Percentiles rank a stretch among this genome's conserved stretches.
Conservation (phyloP, 2,329 filamentous ascomycete species). For the Trichophyton benhamiae region DNA sequence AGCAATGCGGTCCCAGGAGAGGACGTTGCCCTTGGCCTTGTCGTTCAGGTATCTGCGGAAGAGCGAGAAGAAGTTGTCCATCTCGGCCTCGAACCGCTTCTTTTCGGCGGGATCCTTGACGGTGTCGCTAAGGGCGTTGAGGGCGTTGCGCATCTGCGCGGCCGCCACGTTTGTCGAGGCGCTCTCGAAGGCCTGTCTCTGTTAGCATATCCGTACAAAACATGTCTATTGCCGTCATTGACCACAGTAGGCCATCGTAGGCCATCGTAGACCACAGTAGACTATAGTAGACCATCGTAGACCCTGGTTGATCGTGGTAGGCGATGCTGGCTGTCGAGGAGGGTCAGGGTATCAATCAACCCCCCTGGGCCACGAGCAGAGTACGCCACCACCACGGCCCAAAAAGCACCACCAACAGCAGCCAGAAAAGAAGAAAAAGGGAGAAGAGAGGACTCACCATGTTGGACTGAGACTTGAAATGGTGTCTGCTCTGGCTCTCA, state of each 20-base stretch:
- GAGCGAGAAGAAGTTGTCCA: constrained; percentile 99
- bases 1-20: constrained; percentile 94
- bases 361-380: too few relatives aligned
- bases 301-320: too few relatives aligned
- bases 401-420: neutral
- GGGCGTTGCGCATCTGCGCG: constrained; percentile 95
- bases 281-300: too few relatives aligned
- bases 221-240: too few relatives aligned
- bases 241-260: too few relatives aligned
- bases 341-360: too few relatives aligned
- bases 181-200: constrained; percentile 83
- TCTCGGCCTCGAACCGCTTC: constrained; percentile 91
- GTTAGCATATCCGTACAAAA: neutral
- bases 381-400: too few relatives aligned
- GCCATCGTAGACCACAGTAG: too few relatives aligned
- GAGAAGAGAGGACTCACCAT: constrained; percentile 33
- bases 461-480: constrained; percentile 45
- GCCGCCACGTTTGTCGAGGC: constrained; percentile 96
- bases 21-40: constrained; percentile 92
- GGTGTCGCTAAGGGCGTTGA: constrained; percentile 83
- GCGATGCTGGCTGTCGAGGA: too few relatives aligned
- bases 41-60: constrained; percentile 98
- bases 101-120: constrained; percentile 64
- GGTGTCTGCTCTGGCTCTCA: constrained; percentile 33
- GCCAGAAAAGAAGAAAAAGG: neutral